Base-by-base conservation (phyloP, 2,329 filamentous ascomycete species). In the Ceratocystis colombiana region DNA sequence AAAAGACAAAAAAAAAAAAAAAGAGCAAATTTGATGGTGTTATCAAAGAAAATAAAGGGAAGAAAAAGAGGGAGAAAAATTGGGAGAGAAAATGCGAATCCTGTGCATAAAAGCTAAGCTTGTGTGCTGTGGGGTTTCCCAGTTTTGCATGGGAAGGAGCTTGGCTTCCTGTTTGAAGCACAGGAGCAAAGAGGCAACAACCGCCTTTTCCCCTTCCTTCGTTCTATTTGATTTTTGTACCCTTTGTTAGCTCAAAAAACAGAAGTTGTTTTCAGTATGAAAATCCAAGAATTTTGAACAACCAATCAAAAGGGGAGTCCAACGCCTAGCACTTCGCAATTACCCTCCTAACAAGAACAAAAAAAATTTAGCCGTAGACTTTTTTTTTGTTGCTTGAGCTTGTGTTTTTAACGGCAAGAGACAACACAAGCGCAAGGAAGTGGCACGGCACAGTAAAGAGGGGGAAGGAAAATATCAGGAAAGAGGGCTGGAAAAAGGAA, bases 41-140 rank as follows among this genome's bases (percentile, higher is more conserved):
- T 41, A 15, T 41, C 61, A 55, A 59, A 63, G 20, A 64, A 55
- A 61, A 61, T 55, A n/a, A 46, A 62, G 8, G 37, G 30, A 50
- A 67, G 61, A 37, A 33, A 41, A 48, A 53, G 48, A 41, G 28
- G 15, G 45, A 28, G 44, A 57, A 63, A 62, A n/a, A 8, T 48
- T 45, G 61, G n/a, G 45, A 63, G 46, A 61, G 48, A 64, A 59
- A 41, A 45, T 64, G 50, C 15, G 33, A 59, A 59, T 33, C 12
- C 20, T n/a, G 55, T 59, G 55, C 55, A 59, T 59, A 59, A 59
- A 55, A 59, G 55, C 55, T 37, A 59, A 59, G 55, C 55, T 59
- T 37, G 55, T 50, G 46, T 59, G 55, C 28, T 59, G 55, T 59
- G 55, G 55, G 55, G 55, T 33, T 59, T 20, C 25, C 20, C 25